phyloP scores from a whole-genome alignment of 2,329 filamentous ascomycete genomes.

The Xylariaceae sp. region DNA sequence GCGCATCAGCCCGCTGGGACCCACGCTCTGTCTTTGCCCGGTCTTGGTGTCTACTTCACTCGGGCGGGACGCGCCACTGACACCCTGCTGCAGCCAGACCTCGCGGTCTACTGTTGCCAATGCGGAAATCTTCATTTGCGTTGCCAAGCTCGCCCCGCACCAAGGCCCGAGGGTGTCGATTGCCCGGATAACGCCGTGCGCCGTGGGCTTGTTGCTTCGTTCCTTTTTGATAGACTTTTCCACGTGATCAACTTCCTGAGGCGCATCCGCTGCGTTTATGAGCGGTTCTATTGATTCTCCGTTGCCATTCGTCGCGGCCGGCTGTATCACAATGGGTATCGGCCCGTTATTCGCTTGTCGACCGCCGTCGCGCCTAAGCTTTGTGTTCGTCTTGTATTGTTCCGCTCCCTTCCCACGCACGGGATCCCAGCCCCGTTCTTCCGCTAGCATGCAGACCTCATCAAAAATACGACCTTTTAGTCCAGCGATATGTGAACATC shows the following conservation, averaged over 20 bases:
- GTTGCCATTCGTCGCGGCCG: slow-evolving; percentile 21
- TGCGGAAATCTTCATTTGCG: slow-evolving; percentile 63
- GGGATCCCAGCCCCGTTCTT: slow-evolving; percentile 69
- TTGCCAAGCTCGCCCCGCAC: slow-evolving; percentile 67
- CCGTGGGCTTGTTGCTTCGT: slow-evolving; percentile 37
- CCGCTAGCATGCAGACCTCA: slow-evolving; percentile 66
- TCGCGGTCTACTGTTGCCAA: slow-evolving; percentile 69
- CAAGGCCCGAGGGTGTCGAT: slow-evolving; percentile 69
- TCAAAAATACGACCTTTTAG: slow-evolving; percentile 71
- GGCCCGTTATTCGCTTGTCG: slow-evolving; percentile 25
- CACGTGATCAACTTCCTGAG: slow-evolving; percentile 53
- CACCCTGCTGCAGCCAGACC: slow-evolving; percentile 64
- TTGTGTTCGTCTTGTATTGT: slow-evolving; percentile 45
- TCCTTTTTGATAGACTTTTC: slow-evolving; percentile 52
- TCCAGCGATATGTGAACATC: slow-evolving; percentile 73
- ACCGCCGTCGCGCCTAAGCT: slow-evolving; percentile 36
- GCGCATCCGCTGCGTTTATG: slow-evolving; percentile 41
- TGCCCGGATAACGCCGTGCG: slow-evolving; percentile 59
- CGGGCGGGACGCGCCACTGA: slow-evolving; percentile 56
- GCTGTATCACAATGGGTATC: slow-evolving; percentile 21
- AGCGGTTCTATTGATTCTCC: slow-evolving; percentile 34
- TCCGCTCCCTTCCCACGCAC: slow-evolving; percentile 67
- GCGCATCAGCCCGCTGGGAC: slow-evolving; percentile 48
- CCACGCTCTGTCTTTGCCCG: slow-evolving; percentile 60
- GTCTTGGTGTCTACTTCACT: slow-evolving; percentile 56